Percentiles rank a stretch among this genome's conserved stretches.
Conservation (phyloP, 345 rosid species). For the Citrus sp. region DNA sequence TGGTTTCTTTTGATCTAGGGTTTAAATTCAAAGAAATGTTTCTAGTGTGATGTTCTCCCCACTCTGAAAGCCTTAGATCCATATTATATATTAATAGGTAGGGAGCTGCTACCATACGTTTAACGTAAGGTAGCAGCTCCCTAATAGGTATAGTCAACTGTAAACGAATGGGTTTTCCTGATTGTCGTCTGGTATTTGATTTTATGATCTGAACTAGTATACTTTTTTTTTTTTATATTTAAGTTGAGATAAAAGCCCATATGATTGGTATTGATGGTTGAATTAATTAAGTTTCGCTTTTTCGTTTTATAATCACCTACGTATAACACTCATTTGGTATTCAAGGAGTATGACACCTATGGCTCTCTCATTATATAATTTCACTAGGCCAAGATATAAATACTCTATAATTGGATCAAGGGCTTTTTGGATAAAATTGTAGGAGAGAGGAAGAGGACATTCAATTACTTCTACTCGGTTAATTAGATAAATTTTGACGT, state of each 20-base stretch:
- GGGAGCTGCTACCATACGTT: too few relatives aligned
- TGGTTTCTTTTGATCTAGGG: background rate
- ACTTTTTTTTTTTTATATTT: background rate
- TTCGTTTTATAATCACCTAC: background rate
- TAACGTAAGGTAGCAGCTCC: too few relatives aligned
- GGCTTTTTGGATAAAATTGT: background rate
- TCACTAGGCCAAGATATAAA: background rate
- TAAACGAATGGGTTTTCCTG: background rate
- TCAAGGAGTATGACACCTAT: background rate
- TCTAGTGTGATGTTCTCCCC: background rate
- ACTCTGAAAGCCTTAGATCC: background rate
- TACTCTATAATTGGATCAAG: background rate
- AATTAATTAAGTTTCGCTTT: background rate
- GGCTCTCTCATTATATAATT: background rate
- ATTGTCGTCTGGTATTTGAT: background rate
- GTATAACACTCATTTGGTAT: background rate
- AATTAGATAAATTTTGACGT: background rate
- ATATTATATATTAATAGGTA: background rate
- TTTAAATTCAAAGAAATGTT: background rate
- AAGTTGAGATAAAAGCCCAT: background rate
- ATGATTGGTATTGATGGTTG: background rate
- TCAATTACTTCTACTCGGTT: background rate
- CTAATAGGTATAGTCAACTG: background rate
- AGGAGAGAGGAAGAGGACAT: background rate
- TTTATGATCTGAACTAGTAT: background rate